Conservation (phyloP, 2,329 filamentous ascomycete genomes). For the Nemania diffusa region DNA sequence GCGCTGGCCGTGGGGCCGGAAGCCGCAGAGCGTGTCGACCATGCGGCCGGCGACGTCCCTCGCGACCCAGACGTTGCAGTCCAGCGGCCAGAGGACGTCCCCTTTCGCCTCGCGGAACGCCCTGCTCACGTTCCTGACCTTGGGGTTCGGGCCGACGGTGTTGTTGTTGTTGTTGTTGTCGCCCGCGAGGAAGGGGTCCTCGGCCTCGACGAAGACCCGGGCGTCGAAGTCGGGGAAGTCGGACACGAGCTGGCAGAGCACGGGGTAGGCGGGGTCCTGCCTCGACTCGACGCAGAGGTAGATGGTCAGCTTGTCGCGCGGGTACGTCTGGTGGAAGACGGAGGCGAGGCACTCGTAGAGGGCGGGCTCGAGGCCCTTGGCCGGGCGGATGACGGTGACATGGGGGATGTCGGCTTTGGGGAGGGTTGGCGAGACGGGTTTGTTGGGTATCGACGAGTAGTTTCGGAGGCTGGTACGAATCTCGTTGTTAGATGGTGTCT, state of each 20-base stretch:
- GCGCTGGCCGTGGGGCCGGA: constrained; percentile 58
- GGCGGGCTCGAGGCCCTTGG: constrained; percentile 89
- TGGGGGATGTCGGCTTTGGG: constrained; percentile 71
- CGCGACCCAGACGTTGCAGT: constrained; percentile 95
- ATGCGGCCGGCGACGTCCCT: constrained; percentile 83
- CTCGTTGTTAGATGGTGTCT: constrained; percentile 12
- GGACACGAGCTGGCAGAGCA: constrained; percentile 75
- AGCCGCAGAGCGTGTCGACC: constrained; percentile 87
- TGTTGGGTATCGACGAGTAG: constrained; percentile 61
- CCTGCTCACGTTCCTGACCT: constrained; percentile 95
- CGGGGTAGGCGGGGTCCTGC: constrained; percentile 79
- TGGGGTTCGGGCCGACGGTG: constrained; percentile 96
- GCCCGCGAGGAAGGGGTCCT: constrained; percentile 76
- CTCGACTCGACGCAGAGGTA: constrained; percentile 83
- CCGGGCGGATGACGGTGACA: constrained; percentile 90
- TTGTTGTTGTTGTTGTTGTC: constrained; percentile 61
- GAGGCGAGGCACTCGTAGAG: constrained; percentile 93
- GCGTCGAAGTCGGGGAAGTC: constrained; percentile 80
- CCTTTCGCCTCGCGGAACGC: constrained; percentile 89
- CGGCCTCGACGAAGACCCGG: constrained; percentile 80
- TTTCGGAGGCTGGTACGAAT: constrained; percentile 58
- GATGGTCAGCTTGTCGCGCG: constrained; percentile 77
- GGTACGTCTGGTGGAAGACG: constrained; percentile 85
- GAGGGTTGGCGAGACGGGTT: constrained; percentile 63
- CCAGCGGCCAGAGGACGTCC: constrained; percentile 92